phyloP scores from a whole-genome alignment of 352 stramenopile species.

The Phytopythium delawarense region DNA sequence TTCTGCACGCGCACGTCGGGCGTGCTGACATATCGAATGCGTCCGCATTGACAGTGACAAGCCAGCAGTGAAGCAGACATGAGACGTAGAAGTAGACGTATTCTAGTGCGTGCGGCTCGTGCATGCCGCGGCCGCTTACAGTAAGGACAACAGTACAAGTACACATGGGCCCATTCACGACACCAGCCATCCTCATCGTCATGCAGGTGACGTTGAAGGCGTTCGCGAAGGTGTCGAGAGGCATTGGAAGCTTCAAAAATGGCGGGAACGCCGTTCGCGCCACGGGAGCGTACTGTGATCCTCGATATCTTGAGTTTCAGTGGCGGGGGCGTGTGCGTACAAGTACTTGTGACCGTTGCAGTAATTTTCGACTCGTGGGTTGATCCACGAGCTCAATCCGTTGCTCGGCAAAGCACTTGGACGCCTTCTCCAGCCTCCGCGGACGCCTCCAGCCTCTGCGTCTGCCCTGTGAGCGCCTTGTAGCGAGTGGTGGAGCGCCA shows the following conservation, averaged over 20 bases:
- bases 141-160: slow-evolving; percentile 1
- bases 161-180: background rate
- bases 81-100: background rate
- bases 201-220: background rate
- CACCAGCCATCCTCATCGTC: background rate
- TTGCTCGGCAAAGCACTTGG: too few relatives aligned
- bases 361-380: background rate
- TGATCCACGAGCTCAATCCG: background rate
- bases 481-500: slow-evolving; percentile 10
- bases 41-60: background rate
- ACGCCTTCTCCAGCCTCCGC: background rate
- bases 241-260: background rate
- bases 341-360: background rate
- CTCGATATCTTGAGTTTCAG: background rate
- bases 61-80: background rate
- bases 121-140: background rate
- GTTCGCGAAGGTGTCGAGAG: background rate
- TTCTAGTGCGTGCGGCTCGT: background rate
- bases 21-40: background rate
- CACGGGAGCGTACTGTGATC: background rate
- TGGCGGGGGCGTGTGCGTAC: background rate
- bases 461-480: background rate
- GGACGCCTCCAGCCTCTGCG: background rate
- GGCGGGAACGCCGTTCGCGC: background rate
- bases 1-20: slow-evolving; percentile 22